phyloP scores from a whole-genome alignment of 805 yeast genomes.

The Monosporozyma servazzii region DNA sequence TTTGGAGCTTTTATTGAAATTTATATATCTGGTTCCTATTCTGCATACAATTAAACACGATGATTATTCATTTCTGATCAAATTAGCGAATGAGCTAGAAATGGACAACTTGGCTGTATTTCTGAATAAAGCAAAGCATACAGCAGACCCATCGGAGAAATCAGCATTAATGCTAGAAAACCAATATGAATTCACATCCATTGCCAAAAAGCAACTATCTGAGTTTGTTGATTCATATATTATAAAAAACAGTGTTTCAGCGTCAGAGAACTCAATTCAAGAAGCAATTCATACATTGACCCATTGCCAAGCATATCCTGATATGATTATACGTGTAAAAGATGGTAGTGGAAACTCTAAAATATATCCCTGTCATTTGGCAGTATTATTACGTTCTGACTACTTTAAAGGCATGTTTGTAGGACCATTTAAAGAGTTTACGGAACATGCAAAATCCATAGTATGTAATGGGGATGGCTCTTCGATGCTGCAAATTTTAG shows the following conservation, averaged over 20 bases:
- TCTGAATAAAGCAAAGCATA: constrained; percentile 24
- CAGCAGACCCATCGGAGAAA: constrained; percentile 25
- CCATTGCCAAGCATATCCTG: constrained; percentile 32
- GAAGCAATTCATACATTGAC: neutral
- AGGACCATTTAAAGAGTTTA: constrained; percentile 37
- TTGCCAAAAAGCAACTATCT: constrained; percentile 20
- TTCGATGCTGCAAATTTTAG: constrained; percentile 20
- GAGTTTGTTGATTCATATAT: constrained; percentile 20
- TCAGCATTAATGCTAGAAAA: constrained; percentile 28
- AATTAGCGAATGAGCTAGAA: constrained; percentile 29
- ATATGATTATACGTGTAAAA: constrained; percentile 36
- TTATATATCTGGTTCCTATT: constrained; percentile 33
- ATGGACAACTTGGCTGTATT: constrained; percentile 33
- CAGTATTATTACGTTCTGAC: constrained; percentile 51
- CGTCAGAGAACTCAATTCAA: neutral
- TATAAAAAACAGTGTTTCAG: constrained; percentile 6
- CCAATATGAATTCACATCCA: constrained; percentile 25
- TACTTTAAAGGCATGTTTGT: constrained; percentile 57
- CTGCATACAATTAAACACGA: constrained; percentile 29
- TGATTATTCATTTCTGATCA: constrained; percentile 24
- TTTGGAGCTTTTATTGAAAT: constrained; percentile 24
- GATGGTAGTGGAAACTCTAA: constrained; percentile 20
- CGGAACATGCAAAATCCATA: constrained; percentile 2
- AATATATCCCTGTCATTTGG: constrained; percentile 55
- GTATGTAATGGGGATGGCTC: neutral